These are phyloP conservation scores for Coemansia asiatica DNA, from an alignment of 192 early-diverging fungal species.

Conservation along the genomic window DNA sequence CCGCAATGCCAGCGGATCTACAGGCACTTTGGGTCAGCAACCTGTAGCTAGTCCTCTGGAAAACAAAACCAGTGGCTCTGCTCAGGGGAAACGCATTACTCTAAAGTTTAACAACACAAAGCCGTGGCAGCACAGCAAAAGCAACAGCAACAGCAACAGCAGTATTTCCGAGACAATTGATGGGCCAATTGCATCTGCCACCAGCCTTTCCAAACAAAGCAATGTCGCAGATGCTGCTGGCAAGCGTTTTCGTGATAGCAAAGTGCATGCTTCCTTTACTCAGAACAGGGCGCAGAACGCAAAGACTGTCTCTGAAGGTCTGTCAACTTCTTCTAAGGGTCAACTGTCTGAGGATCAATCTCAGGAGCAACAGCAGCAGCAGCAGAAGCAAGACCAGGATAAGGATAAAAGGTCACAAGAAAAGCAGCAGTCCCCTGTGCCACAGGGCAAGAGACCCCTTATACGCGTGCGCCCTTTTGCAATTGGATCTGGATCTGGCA, in stretches of 20 bases:
- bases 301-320: not conserved
- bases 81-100: constrained; percentile 5
- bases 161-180: not conserved
- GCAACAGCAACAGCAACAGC: constrained; percentile 2
- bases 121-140: not conserved
- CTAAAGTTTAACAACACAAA: constrained; percentile 4
- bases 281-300: not conserved
- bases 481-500: not conserved
- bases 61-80: not conserved
- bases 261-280: not conserved
- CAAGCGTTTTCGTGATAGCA: not conserved
- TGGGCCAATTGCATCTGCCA: not conserved
- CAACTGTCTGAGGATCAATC: not conserved
- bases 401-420: not conserved
- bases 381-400: not conserved
- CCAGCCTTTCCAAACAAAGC: not conserved
- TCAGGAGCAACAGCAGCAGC: not conserved
- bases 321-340: not conserved
- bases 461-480: constrained; percentile 38
- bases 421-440: not conserved
- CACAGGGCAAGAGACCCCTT: constrained; percentile 18
- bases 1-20: not conserved
- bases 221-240: not conserved
- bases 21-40: not conserved
- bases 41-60: not conserved